These are phyloP conservation scores for Rusavskia elegans DNA, from an alignment of 495 filamentous ascomycete species.

Conservation along the genomic window DNA sequence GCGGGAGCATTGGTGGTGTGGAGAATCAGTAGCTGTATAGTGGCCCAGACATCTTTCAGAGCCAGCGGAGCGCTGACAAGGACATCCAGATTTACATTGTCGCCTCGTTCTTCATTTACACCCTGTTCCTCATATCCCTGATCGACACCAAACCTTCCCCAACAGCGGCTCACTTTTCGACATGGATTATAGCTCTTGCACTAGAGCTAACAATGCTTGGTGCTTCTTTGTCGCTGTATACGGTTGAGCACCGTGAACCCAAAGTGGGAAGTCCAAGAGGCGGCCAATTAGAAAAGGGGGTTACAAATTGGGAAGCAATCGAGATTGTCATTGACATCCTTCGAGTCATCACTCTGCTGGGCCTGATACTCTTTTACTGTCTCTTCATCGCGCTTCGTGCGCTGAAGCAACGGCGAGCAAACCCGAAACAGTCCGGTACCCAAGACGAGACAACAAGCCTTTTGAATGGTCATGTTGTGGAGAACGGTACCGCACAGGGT, in stretches of 20 bases:
- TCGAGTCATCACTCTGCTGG: conserved; percentile 42
- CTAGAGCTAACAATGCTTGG: conserved; percentile 55
- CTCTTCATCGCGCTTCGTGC: conserved; percentile 29
- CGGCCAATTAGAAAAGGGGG: conserved; percentile 25
- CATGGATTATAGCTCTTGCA: conserved; percentile 52
- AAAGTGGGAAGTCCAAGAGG: conserved; percentile 36
- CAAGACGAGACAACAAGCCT: conserved; percentile 40
- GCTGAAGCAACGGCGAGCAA: conserved; percentile 8
- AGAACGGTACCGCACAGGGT: conserved; percentile 29
- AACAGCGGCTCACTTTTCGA: conserved; percentile 50
- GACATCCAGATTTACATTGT: conserved; percentile 59
- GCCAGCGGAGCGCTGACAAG: not conserved
- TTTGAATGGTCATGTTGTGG: conserved; percentile 23
- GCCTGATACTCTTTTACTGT: conserved; percentile 42
- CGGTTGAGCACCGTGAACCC: conserved; percentile 39
- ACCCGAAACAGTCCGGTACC: conserved; percentile 16
- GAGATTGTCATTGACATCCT: conserved; percentile 42
- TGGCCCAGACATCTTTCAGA: not conserved
- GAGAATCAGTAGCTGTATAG: conserved; percentile 68
- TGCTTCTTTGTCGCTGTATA: conserved; percentile 45
- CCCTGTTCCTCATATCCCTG: conserved; percentile 59
- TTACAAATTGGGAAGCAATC: conserved; percentile 49
- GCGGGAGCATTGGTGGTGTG: conserved; percentile 78
- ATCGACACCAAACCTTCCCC: conserved; percentile 66
- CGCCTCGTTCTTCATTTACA: conserved; percentile 61